These are phyloP conservation scores for Deinandra increscens DNA, from an alignment of 129 eudicot species.

Conservation along the genomic window DNA sequence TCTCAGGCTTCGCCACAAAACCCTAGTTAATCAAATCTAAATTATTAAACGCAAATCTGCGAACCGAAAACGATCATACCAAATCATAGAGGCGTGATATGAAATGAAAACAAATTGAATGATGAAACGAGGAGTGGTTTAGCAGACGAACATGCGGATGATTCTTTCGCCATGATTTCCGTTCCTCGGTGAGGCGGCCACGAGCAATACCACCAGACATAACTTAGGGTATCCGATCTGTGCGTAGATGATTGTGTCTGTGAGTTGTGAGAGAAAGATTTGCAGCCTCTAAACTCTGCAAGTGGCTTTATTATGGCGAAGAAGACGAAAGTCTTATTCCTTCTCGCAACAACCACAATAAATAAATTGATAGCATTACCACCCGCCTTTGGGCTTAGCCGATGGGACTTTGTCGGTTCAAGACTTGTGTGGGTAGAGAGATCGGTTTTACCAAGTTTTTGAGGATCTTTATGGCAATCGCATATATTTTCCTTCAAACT, in stretches of 20 bases:
- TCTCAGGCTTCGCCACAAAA: slow-evolving; percentile 82
- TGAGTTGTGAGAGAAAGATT: background rate
- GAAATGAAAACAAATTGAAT: background rate
- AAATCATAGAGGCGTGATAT: background rate
- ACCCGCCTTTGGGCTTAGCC: too few relatives aligned
- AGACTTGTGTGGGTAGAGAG: too few relatives aligned
- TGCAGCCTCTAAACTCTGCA: background rate
- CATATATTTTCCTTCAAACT: too few relatives aligned
- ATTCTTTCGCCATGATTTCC: slow-evolving; percentile 77
- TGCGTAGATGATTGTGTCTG: background rate
- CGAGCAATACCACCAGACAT: slow-evolving; percentile 89
- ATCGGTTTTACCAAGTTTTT: too few relatives aligned
- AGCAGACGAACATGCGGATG: slow-evolving; percentile 60
- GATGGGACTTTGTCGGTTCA: too few relatives aligned
- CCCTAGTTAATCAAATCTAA: slow-evolving; percentile 42
- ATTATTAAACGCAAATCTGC: slow-evolving; percentile 6
- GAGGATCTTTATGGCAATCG: too few relatives aligned
- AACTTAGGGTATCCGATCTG: slow-evolving; percentile 20
- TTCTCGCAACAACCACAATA: slow-evolving; percentile 12
- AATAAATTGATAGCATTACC: too few relatives aligned
- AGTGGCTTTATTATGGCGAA: slow-evolving; percentile 5
- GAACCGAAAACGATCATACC: background rate
- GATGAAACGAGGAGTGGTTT: background rate
- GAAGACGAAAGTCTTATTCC: slow-evolving; percentile 26
- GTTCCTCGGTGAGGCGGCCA: slow-evolving; percentile 82